Conservation (phyloP, 2,329 filamentous ascomycete genomes). For the Furcasterigmium sp. region DNA sequence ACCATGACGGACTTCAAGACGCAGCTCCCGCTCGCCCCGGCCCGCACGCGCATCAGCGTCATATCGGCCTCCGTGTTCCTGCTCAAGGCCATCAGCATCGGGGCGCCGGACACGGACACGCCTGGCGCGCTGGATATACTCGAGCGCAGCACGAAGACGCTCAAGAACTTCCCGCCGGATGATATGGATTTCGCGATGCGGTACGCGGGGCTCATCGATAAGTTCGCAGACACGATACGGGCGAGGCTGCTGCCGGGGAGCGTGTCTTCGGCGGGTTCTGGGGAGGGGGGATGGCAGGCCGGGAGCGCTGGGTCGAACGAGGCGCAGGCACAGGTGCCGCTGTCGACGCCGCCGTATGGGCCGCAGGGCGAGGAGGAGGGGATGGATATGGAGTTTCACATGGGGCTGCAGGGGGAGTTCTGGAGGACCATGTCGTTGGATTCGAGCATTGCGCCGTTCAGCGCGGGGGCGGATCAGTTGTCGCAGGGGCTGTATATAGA, state of each 20-base stretch:
- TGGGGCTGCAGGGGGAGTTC: slow-evolving; percentile 1
- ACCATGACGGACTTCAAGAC: slow-evolving; percentile 8
- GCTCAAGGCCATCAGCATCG: slow-evolving; percentile 14
- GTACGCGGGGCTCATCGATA: slow-evolving; percentile 16
- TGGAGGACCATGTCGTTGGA: slow-evolving; percentile 4
- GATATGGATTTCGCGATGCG: slow-evolving; percentile 18
- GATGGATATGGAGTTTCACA: not conserved
- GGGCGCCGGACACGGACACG: slow-evolving; percentile 9
- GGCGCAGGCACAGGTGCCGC: not conserved
- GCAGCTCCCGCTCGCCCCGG: slow-evolving; percentile 12
- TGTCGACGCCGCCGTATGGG: not conserved
- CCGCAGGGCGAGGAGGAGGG: not conserved
- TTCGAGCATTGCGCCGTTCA: slow-evolving; percentile 5
- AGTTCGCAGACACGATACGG: slow-evolving; percentile 9
- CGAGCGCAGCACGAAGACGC: slow-evolving; percentile 10
- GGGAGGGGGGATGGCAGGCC: not conserved
- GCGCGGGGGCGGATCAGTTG: slow-evolving; percentile 3
- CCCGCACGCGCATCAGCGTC: slow-evolving; percentile 13
- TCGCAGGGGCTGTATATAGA: slow-evolving; percentile 6
- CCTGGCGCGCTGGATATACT: slow-evolving; percentile 8
- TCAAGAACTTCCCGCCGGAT: slow-evolving; percentile 10
- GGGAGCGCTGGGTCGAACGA: too few species aligned
- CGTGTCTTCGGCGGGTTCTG: not conserved
- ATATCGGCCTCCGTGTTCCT: slow-evolving; percentile 17
- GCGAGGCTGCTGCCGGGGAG: not conserved